Conservation (phyloP, 225 moss, liverwort and hornwort species). For the Marchantia polymorpha region DNA sequence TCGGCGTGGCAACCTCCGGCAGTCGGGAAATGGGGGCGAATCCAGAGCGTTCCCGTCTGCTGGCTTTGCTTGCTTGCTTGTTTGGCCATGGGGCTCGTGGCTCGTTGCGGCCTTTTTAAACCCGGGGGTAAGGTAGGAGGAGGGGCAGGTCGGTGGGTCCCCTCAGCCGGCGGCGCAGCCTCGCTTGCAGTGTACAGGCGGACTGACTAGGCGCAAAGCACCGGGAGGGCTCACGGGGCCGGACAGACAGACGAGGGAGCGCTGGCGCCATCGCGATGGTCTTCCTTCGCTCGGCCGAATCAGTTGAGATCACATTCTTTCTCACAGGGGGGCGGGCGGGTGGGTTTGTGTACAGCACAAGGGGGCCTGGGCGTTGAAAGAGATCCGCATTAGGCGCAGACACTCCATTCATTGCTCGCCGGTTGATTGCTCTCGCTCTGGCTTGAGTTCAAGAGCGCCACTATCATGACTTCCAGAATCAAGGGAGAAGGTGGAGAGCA, state of each 20-base stretch:
- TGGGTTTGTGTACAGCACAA: slow-evolving; percentile 8
- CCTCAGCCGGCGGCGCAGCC: slow-evolving; percentile 9
- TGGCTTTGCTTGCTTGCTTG: no score
- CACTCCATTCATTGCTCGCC: not conserved
- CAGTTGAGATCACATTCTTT: slow-evolving; percentile 4
- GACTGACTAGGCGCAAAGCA: not conserved
- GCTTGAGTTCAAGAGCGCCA: not conserved
- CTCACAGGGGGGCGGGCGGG: not conserved
- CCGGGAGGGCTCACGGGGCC: slow-evolving; percentile 1
- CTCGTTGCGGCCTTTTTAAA: not conserved
- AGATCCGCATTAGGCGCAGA: slow-evolving; percentile 5
- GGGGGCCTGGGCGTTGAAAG: not conserved
- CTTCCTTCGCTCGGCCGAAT: not conserved
- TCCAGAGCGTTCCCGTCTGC: not conserved
- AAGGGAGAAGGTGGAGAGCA: not conserved
- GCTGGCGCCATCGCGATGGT: not conserved
- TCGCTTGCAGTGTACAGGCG: slow-evolving; percentile 6
- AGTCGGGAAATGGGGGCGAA: not conserved
- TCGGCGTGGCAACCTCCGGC: not conserved
- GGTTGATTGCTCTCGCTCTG: not conserved
- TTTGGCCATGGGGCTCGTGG: no score
- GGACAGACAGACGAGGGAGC: slow-evolving; percentile 1
- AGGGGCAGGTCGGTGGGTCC: not conserved
- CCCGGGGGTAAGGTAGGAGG: not conserved
- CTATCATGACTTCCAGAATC: not conserved